Percentiles rank a stretch among this genome's conserved stretches.
Evolutionary conservation across 129 eudicot species (phyloP).

Genomic region (Rutidosis leptorrhynchoides): DNA sequence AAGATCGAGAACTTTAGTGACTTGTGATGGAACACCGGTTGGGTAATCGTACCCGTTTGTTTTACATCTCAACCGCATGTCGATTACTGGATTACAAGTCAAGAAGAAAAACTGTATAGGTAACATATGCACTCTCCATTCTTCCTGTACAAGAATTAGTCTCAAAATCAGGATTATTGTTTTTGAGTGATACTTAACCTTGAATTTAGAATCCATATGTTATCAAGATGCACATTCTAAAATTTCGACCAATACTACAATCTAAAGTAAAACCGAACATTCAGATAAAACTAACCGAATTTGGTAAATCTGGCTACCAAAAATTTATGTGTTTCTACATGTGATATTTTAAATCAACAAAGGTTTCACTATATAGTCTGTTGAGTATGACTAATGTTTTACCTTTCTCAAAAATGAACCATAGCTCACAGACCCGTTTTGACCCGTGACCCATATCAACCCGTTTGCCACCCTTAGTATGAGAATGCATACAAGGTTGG

Average conservation of each 20-base stretch:
- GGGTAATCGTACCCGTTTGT: constrained; percentile 66
- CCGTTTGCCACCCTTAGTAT: no score
- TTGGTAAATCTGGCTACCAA: not conserved
- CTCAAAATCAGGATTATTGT: constrained; percentile 5
- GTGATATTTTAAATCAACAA: no score
- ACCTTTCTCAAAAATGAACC: no score
- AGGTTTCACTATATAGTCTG: no score
- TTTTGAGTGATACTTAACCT: not conserved
- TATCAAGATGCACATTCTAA: not conserved
- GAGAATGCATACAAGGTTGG: no score
- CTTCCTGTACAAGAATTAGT: constrained; percentile 51
- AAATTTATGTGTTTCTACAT: no score
- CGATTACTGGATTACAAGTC: constrained; percentile 66
- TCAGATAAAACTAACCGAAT: not conserved
- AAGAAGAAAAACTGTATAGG: constrained; percentile 78
- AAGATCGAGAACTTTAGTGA: constrained; percentile 74
- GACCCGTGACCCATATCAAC: no score
- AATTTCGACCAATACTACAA: not conserved
- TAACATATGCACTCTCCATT: constrained; percentile 90
- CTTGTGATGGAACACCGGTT: constrained; percentile 55
- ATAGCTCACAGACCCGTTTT: no score
- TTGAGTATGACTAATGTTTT: no score
- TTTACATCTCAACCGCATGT: constrained; percentile 74
- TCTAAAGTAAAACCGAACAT: not conserved
- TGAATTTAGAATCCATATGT: not conserved